phyloP scores from a whole-genome alignment of 306 rosid species.

The barrel medic (Medicago truncatula) region DNA sequence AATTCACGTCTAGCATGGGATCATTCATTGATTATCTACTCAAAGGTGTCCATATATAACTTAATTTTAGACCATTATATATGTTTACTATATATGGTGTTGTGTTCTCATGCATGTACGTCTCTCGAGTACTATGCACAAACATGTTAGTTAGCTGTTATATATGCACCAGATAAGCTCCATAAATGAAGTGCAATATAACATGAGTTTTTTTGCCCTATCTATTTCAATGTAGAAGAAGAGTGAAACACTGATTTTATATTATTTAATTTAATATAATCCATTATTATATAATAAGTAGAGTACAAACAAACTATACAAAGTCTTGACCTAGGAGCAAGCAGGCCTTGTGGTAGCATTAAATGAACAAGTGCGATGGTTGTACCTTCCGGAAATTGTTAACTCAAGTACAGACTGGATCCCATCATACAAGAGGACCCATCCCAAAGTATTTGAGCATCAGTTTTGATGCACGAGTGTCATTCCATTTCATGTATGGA shows the following conservation, averaged over 20 bases:
- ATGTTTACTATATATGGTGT: not conserved
- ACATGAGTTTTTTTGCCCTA: not conserved
- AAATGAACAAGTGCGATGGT: conserved; percentile 38
- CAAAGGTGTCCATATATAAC: not conserved
- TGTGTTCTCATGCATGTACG: not conserved
- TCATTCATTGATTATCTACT: not conserved
- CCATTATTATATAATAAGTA: not conserved
- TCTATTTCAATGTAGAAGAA: not conserved
- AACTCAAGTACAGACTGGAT: conserved; percentile 53
- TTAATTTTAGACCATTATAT: not conserved
- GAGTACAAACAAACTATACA: not conserved
- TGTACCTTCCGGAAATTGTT: conserved; percentile 46
- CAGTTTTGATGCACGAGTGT: conserved; percentile 18
- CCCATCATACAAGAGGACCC: conserved; percentile 25
- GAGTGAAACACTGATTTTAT: not conserved
- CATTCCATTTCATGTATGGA: not conserved
- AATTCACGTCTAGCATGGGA: not conserved
- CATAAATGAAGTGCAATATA: not conserved
- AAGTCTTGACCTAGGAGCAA: conserved; percentile 11
- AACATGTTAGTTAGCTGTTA: not conserved
- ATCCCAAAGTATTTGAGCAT: conserved; percentile 39
- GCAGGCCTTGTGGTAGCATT: conserved; percentile 51
- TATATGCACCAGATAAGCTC: not conserved
- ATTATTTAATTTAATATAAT: not conserved
- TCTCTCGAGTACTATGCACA: not conserved